Evolutionary conservation across 345 rosid genomes (phyloP), one percentile per base, ranked within the genome.

Genomic region (Sisymbrium irio): DNA sequence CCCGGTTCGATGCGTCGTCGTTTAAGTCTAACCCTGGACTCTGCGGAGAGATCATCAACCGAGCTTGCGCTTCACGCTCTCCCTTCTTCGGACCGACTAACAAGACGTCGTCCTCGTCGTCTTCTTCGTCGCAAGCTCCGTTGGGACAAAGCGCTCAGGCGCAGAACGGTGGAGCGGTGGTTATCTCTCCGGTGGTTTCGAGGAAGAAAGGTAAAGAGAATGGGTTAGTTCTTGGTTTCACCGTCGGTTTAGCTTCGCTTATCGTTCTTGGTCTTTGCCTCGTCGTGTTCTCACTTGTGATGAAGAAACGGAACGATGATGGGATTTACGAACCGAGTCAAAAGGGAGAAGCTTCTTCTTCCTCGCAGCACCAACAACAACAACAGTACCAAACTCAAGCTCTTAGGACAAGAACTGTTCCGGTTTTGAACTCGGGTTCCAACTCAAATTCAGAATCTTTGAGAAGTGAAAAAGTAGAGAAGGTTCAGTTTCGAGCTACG

Each of bases 1-100:
- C 88, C 7, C 80, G 87, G 76, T 89, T 95, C 62, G 87, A 44
- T 4, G 32, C 86, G 57, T 71, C 94, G 45, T 68, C 97, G 71
- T 92, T 90, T 61, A 69, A 49, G 8, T 63, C 65, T 20, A 92
- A 95, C 74, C 91, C 90, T n/a, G 77, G 81, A 28, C 86, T 95
- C 25, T 95, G 99, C 76, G 97, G 99, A 0, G 91, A 86, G 92
- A 75, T 88, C 6, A 80, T 90, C 6, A 85, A 88, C 55, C 77
- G 69, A 72, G 85, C 83, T 3, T 95, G 97, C 77, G 62, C 70
- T 44, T 62, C 88, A 2, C 83, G 77, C 33, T 74, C 91, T 4
- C 97, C 97, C 0, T 88, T 94, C 81, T 88, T 94, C 28, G 88
- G 79, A 0, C 72, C 87, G 1, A 42, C 65, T 36, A 70, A 53